Conservation (phyloP, 176 grass and related monocot genomes). For the Triticum urartu region DNA sequence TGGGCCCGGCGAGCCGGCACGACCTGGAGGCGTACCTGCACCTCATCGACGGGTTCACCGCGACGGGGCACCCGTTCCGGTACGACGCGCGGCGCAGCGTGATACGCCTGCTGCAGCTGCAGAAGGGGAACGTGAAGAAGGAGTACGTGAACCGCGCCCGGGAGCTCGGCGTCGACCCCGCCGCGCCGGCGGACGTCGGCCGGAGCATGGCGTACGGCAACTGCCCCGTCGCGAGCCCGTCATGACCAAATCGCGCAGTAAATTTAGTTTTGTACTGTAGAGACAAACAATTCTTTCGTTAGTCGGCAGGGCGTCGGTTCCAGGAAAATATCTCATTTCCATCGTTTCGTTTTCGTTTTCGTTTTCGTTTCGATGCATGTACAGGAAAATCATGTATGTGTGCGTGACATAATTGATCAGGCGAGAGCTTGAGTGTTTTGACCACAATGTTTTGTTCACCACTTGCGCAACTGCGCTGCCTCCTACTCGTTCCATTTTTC, state of each 20-base stretch:
- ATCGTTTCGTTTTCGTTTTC: neutral
- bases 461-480: neutral
- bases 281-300: constrained; percentile 49
- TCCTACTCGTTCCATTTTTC: neutral
- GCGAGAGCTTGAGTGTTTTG: constrained; percentile 1
- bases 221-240: constrained; percentile 53
- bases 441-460: constrained; percentile 12
- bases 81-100: constrained; percentile 70
- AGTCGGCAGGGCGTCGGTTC: neutral
- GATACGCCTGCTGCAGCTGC: constrained; percentile 59
- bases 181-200: constrained; percentile 43
- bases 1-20: constrained; percentile 68
- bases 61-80: constrained; percentile 64
- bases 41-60: constrained; percentile 87
- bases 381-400: constrained; percentile 33
- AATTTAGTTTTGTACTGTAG: constrained; percentile 24
- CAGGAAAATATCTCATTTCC: neutral
- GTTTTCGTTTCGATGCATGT: constrained; percentile 14
- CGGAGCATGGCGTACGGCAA: constrained; percentile 39
- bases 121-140: constrained; percentile 75
- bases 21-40: constrained; percentile 93
- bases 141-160: constrained; percentile 67
- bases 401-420: constrained; percentile 14
- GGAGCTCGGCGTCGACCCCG: constrained; percentile 55
- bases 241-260: constrained; percentile 25